A percentile compares a stretch with the other conserved stretches of the same genome.
Evolutionary conservation across 176 grass and related monocot genomes (phyloP).

Genomic region (Carex kokanica): DNA sequence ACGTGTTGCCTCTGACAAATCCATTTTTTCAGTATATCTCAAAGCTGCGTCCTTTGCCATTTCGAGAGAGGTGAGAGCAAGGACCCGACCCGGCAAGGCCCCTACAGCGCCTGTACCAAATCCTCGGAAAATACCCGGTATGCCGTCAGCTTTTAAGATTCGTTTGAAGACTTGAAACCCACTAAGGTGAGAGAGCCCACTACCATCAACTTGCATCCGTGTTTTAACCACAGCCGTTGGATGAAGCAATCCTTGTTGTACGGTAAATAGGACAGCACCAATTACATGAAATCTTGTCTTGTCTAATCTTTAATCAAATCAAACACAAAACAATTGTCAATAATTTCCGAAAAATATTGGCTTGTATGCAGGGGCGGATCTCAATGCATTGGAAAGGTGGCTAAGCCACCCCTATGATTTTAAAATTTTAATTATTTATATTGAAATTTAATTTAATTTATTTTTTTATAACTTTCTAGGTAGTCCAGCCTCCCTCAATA

Average conservation of each 20-base stretch:
- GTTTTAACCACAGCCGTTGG: constrained; percentile 92
- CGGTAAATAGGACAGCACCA: constrained; percentile 75
- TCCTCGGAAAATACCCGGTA: constrained; percentile 79
- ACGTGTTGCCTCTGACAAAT: constrained; percentile 63
- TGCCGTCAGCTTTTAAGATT: constrained; percentile 70
- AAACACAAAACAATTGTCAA: background rate
- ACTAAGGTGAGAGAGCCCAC: constrained; percentile 55
- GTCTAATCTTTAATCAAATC: constrained; percentile 55
- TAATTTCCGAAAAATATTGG: background rate
- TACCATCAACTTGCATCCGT: constrained; percentile 78
- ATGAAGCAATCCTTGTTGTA: constrained; percentile 77
- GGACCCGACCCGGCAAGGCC: constrained; percentile 69
- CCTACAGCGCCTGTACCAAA: constrained; percentile 84
- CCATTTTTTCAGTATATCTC: constrained; percentile 55
- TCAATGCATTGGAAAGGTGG: too few relatives aligned
- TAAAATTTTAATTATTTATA: too few relatives aligned
- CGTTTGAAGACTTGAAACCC: constrained; percentile 71
- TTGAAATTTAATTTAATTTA: too few relatives aligned
- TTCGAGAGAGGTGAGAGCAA: constrained; percentile 84
- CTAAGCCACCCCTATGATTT: too few relatives aligned
- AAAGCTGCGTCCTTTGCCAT: constrained; percentile 78
- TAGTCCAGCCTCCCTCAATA: too few relatives aligned
- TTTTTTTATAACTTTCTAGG: too few relatives aligned
- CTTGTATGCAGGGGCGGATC: too few relatives aligned
- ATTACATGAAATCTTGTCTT: constrained; percentile 90